Conservation (phyloP, 2,329 filamentous ascomycete genomes). For the Fusarium nurragi region DNA sequence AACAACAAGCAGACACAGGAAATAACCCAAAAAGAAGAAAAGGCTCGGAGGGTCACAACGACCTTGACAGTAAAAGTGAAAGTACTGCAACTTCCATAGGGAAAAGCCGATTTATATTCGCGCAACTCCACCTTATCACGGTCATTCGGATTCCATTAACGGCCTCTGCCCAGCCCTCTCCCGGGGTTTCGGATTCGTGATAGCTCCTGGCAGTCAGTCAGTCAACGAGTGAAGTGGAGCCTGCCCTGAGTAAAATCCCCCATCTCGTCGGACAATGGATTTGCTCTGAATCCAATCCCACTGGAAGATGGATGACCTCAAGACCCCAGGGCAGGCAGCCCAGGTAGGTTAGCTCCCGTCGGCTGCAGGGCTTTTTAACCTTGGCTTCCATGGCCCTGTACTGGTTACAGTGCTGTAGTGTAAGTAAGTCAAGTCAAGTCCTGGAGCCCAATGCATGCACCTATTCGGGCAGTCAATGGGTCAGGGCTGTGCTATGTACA, state of each 20-base stretch:
- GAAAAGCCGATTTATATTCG: slow-evolving; percentile 50
- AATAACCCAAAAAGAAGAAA: background rate
- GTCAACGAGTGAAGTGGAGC: slow-evolving; percentile 3
- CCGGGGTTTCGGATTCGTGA: slow-evolving; percentile 30
- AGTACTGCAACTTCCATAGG: background rate
- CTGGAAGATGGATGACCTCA: slow-evolving; percentile 3
- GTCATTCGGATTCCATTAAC: slow-evolving; percentile 27
- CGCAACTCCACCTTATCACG: slow-evolving; percentile 48
- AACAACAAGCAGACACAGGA: background rate
- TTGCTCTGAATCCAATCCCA: slow-evolving; percentile 5
- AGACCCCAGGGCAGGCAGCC: slow-evolving; percentile 2
- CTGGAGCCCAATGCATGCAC: background rate
- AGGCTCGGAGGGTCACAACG: slow-evolving; percentile 22
- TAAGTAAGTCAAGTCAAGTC: background rate
- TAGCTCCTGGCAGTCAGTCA: slow-evolving; percentile 15
- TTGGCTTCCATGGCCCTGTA: slow-evolving; percentile 2
- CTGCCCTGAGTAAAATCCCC: slow-evolving; percentile 8
- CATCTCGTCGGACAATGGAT: background rate
- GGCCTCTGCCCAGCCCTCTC: slow-evolving; percentile 2
- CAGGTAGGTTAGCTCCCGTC: background rate
- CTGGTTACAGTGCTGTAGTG: background rate
- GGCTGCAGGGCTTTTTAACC: background rate
- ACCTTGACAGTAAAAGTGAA: slow-evolving; percentile 31
- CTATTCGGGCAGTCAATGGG: background rate
- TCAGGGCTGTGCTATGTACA: background rate